phyloP scores from a whole-genome alignment of 805 yeast genomes.

The Yarrowia deformans region DNA sequence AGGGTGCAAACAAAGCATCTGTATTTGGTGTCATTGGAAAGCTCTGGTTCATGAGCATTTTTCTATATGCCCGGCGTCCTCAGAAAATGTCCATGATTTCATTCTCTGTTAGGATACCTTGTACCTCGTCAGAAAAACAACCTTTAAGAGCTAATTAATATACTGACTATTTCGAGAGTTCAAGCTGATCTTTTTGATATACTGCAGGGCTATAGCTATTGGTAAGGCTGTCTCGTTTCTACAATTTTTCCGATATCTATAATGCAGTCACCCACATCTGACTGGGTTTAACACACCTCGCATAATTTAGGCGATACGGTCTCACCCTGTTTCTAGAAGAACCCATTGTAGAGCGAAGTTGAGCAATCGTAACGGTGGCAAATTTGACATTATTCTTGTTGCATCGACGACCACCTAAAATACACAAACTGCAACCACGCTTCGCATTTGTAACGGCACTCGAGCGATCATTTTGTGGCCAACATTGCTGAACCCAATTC shows the following conservation, averaged over 20 bases:
- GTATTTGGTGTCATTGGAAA: too few species aligned
- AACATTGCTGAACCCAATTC: not conserved
- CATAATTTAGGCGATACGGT: not conserved
- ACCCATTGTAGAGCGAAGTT: not conserved
- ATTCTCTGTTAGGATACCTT: too few species aligned
- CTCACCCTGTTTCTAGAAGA: slow-evolving; percentile 5
- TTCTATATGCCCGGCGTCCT: too few species aligned
- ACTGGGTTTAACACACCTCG: not conserved
- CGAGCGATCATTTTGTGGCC: not conserved
- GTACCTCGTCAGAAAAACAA: not conserved
- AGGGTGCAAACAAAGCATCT: too few species aligned
- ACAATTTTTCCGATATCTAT: too few species aligned
- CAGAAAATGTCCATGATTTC: too few species aligned
- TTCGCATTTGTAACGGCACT: not conserved
- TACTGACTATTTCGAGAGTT: not conserved
- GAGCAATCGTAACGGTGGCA: not conserved
- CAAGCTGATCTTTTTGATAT: not conserved
- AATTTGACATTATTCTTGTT: not conserved
- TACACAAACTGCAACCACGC: not conserved
- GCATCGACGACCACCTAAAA: slow-evolving; percentile 1
- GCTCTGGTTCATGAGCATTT: too few species aligned
- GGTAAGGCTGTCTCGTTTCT: too few species aligned
- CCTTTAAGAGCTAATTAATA: too few species aligned
- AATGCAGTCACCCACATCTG: too few species aligned
- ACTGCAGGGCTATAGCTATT: not conserved